Evolutionary conservation across 345 rosid species (phyloP).

Genomic region (Litchi chinensis): DNA sequence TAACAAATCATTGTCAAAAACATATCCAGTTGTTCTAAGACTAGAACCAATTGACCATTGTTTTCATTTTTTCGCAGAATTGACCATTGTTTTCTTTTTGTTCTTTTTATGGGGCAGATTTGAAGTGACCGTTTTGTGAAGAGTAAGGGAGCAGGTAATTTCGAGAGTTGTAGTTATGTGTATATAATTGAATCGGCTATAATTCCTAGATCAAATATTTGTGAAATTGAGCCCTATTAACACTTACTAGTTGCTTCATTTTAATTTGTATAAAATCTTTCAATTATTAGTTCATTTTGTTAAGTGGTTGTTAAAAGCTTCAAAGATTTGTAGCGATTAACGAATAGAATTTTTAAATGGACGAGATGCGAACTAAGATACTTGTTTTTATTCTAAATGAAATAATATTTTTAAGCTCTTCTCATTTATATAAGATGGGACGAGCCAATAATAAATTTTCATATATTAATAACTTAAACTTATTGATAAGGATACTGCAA

Average conservation of each 20-base stretch:
- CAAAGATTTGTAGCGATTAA: too few species aligned
- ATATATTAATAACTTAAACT: too few species aligned
- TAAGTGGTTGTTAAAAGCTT: too few species aligned
- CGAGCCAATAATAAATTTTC: too few species aligned
- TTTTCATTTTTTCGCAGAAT: background rate
- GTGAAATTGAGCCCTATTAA: background rate
- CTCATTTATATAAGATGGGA: background rate
- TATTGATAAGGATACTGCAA: too few species aligned
- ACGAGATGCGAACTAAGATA: too few species aligned
- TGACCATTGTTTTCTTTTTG: background rate
- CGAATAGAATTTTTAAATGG: too few species aligned
- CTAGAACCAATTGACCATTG: background rate
- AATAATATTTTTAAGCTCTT: background rate
- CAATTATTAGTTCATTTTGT: too few species aligned
- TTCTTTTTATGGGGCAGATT: slow-evolving; percentile 11
- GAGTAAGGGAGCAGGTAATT: slow-evolving; percentile 23
- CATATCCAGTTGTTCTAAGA: background rate
- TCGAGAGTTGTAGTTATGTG: slow-evolving; percentile 10
- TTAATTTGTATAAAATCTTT: too few species aligned
- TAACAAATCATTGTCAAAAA: background rate
- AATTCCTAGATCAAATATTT: background rate
- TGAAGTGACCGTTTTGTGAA: background rate
- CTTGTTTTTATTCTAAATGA: too few species aligned
- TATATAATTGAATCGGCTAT: background rate
- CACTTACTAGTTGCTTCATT: background rate